Evolutionary conservation across 805 yeast species (phyloP).

Genomic region (Maudiozyma turicensis): DNA sequence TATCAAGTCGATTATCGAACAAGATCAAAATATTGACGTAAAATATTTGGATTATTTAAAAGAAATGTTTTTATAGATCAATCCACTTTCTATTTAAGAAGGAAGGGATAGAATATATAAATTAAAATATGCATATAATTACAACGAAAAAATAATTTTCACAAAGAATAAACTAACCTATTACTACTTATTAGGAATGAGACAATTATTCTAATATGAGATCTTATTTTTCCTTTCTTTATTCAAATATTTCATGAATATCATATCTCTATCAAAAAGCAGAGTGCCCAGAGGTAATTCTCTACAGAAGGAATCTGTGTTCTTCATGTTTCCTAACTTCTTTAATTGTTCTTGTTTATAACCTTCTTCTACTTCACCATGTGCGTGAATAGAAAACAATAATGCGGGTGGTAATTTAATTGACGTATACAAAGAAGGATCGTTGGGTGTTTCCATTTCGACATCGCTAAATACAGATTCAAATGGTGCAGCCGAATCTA

Average conservation of each 20-base stretch:
- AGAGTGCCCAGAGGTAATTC: slow-evolving; percentile 46
- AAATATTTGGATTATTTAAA: slow-evolving; percentile 16
- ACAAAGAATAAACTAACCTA: neutral
- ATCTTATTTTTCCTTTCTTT: neutral
- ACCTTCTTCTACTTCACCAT: neutral
- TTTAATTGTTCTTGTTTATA: neutral
- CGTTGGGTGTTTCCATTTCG: neutral
- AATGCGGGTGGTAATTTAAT: neutral
- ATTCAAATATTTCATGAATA: slow-evolving; percentile 28
- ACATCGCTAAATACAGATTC: neutral
- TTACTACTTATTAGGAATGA: neutral
- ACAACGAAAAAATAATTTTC: neutral
- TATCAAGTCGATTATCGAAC: slow-evolving; percentile 11
- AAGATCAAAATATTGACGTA: slow-evolving; percentile 7
- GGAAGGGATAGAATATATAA: neutral
- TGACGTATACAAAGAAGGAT: neutral
- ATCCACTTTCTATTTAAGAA: neutral
- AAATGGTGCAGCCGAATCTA: neutral
- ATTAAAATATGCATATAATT: neutral
- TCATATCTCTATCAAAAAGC: slow-evolving; percentile 42
- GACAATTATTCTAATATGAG: neutral
- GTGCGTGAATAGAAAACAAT: neutral
- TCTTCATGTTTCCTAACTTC: neutral
- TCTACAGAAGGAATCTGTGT: slow-evolving; percentile 21
- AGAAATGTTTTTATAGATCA: slow-evolving; percentile 10